phyloP scores from a whole-genome alignment of 192 early-diverging fungal genomes.

The Lobosporangium transversale region DNA sequence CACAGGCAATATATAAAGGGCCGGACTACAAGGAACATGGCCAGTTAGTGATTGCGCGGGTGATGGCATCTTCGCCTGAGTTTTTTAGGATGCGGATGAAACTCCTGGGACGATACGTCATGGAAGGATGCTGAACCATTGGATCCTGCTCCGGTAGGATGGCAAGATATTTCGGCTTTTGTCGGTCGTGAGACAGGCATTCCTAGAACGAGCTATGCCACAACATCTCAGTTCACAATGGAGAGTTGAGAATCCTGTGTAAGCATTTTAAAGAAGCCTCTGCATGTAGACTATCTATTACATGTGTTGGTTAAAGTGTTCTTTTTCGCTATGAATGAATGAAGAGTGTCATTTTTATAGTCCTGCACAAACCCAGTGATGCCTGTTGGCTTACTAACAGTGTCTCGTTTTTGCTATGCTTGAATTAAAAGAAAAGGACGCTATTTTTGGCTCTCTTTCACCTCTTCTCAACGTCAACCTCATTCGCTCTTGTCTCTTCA shows the following conservation, averaged over 20 bases:
- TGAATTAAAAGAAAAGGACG: too few relatives aligned
- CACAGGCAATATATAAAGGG: conserved; percentile 29
- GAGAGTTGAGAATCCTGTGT: conserved; percentile 38
- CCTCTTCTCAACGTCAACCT: too few relatives aligned
- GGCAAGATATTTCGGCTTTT: conserved; percentile 30
- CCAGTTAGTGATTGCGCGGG: conserved; percentile 26
- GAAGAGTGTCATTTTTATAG: too few relatives aligned
- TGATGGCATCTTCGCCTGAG: conserved; percentile 34
- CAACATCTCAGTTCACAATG: conserved; percentile 30
- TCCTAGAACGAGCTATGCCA: conserved; percentile 22
- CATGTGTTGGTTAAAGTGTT: too few relatives aligned
- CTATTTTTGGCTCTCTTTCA: too few relatives aligned
- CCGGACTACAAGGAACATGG: conserved; percentile 35
- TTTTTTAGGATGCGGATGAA: conserved; percentile 22
- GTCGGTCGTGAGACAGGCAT: conserved; percentile 35
- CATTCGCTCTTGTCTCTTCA: too few relatives aligned
- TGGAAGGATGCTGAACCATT: conserved; percentile 27
- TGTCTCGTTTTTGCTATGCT: too few relatives aligned
- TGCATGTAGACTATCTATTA: too few relatives aligned
- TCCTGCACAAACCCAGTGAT: too few relatives aligned
- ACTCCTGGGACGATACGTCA: conserved; percentile 8
- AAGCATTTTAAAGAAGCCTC: too few relatives aligned
- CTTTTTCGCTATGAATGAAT: too few relatives aligned
- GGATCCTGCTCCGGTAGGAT: conserved; percentile 12
- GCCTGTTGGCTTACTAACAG: too few relatives aligned